Evolutionary conservation across 805 yeast species (phyloP), one percentile per base, ranked within the genome.

Genomic region (Blastobotrys mokoenaii): DNA sequence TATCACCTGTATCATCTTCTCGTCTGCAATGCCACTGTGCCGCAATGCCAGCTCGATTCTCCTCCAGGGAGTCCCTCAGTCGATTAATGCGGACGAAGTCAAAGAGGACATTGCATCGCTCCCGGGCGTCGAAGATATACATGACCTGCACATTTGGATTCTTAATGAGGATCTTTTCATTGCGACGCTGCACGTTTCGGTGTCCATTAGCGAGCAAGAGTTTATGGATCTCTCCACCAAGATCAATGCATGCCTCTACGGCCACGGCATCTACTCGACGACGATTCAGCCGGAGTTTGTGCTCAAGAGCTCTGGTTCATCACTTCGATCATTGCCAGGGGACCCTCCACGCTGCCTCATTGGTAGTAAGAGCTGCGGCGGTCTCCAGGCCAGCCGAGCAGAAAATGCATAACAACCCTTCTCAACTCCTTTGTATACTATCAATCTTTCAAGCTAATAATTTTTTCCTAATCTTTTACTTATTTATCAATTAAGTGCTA

Each of bases 101-200:
- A 76, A 80, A 47, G 68, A 72, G 41, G 85, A 84, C 49, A 82
- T 90, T 38, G 64, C 78, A 32, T 66, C 74, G 14, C 70, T 93
- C 15, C 74, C 78, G 1, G 84, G 89, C 20, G 90, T 90, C 43
- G 72, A 76, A 46, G 84, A 94, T 1, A 81, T 93, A 29, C 98
- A 90, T 63, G 98, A 90, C 65, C 81, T 90, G 72, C 98, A 90
- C 64, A 81, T 90, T 47, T 90, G 98, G 98, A 90, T 88, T 61
- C 73, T 90, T 54, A 85, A 89, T 41, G 98, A 90, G 66, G 82
- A 80, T 49, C 74, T 84, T 45, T 73, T 80, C 53, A 85, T 90
- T 60, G 96, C 97, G 1, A 82, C 96, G 1, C 72, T 93, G 49
- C 98, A 90, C 62, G 83, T 88, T 35, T 85, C 87, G 57, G 72